Evolutionary conservation across 306 rosid species (phyloP), one percentile per base, ranked within the genome.

Genomic region (Luffa aegyptiaca): DNA sequence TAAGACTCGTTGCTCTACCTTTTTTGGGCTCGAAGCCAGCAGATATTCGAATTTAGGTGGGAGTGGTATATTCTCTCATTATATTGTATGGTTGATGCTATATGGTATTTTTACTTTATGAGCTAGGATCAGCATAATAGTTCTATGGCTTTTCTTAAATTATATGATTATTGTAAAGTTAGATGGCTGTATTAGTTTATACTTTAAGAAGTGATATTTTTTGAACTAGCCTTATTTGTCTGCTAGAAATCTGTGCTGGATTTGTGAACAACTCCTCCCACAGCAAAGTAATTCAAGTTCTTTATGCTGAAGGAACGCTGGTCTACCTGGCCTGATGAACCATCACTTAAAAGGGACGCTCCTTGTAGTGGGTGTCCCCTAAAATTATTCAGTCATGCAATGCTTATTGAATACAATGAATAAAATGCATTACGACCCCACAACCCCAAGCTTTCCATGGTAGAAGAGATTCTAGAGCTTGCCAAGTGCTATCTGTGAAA

Each of bases 1-100:
- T 39, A 39, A 8, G 16, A 17, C 13, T 59, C 65, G 12, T 26
- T 59, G 65, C 65, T 26, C 65, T 26, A 59, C 14, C 11, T 59
- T 59, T 26, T n/a, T 17, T 9, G 31, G 31, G 5, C 31, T 39
- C 76, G 78, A 69, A 76, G 83, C 62, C 48, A 84, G 75, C 3
- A 81, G 84, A 39, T 75, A 77, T 77, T 80, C 80, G 33, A 41
- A 82, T 68, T 69, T 82, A 82, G 73, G 55, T 81, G 84, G 39
- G 88, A 83, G 51, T 64, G 84, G 88, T 81, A 81, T 35, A 14
- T 21, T 73, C 51, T 57, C 45, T 44, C 51, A 45, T 59, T 72
- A 61, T 33, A 41, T 21, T 68, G 21, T 68, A 42, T 41, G 39
- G 17, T 26, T 61, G 66, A 26, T 61, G 5, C 17, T 21, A 31